phyloP scores from a whole-genome alignment of 2,329 filamentous ascomycete species.

The Xylaria sp. region DNA sequence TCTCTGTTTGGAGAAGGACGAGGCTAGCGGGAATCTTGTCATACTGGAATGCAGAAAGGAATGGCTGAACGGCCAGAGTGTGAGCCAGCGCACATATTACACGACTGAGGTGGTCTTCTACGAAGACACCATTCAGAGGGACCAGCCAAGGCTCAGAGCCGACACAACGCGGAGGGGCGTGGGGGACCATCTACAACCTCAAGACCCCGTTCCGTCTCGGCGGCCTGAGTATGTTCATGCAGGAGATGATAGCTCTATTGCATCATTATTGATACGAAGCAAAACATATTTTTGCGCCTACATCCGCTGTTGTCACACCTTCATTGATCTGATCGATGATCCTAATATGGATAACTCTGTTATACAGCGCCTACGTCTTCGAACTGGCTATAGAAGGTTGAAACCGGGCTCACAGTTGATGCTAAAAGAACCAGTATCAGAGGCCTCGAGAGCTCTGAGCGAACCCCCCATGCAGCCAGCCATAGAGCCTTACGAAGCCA shows the following conservation, averaged over 20 bases:
- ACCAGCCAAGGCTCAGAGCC: constrained; percentile 11
- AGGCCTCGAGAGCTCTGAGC: neutral
- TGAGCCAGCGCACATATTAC: constrained; percentile 74
- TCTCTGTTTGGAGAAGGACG: constrained; percentile 70
- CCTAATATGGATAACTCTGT: constrained; percentile 51
- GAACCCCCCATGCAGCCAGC: constrained; percentile 16
- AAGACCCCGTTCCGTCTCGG: constrained; percentile 27
- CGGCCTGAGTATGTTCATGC: constrained; percentile 59
- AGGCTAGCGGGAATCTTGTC: constrained; percentile 65
- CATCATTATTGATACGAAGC: constrained; percentile 60
- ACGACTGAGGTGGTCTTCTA: constrained; percentile 63
- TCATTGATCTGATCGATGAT: constrained; percentile 70
- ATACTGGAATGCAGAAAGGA: constrained; percentile 77
- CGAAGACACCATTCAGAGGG: constrained; percentile 22
- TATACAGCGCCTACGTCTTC: constrained; percentile 59
- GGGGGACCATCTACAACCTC: constrained; percentile 43
- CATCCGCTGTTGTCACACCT: constrained; percentile 62
- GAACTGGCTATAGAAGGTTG: constrained; percentile 58
- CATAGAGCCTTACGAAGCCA: constrained; percentile 36
- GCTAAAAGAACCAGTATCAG: neutral
- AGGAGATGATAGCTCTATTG: constrained; percentile 57
- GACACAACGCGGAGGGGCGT: constrained; percentile 49
- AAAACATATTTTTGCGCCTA: constrained; percentile 68
- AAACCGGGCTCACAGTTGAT: constrained; percentile 40
- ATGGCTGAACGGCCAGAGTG: constrained; percentile 66